These are phyloP conservation scores for Pseudozyma tsukubaensis DNA, from an alignment of 1,284 basidiomycete genomes.

Conservation along the genomic window DNA sequence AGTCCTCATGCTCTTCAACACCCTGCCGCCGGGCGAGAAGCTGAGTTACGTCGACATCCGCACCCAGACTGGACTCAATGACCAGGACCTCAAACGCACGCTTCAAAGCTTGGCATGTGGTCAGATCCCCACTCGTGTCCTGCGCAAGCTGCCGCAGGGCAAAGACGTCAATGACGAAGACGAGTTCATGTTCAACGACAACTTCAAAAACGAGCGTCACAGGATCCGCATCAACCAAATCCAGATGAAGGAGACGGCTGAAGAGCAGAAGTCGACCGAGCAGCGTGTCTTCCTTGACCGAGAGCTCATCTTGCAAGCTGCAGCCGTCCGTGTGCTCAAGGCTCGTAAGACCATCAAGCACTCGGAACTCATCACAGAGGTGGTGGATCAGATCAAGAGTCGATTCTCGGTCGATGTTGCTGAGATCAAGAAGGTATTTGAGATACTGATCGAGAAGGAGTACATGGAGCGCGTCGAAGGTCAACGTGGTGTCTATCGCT, in stretches of 20 bases:
- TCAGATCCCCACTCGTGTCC: slow-evolving; percentile 79
- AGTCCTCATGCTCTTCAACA: slow-evolving; percentile 91
- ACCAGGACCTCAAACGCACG: slow-evolving; percentile 79
- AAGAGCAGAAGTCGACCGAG: slow-evolving; percentile 87
- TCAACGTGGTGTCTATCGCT: slow-evolving; percentile 61
- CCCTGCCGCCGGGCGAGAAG: slow-evolving; percentile 69
- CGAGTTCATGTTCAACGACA: slow-evolving; percentile 82
- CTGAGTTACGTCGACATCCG: slow-evolving; percentile 79
- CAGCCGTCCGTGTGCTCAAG: slow-evolving; percentile 74
- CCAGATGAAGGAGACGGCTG: slow-evolving; percentile 89
- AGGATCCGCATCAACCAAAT: slow-evolving; percentile 96
- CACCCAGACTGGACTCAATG: slow-evolving; percentile 76
- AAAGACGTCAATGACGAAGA: slow-evolving; percentile 84
- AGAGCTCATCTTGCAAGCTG: slow-evolving; percentile 86
- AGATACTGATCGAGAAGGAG: slow-evolving; percentile 66
- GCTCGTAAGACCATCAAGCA: slow-evolving; percentile 64
- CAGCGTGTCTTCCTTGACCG: slow-evolving; percentile 86
- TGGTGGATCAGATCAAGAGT: slow-evolving; percentile 63
- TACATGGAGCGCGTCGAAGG: slow-evolving; percentile 66
- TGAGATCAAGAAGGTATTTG: slow-evolving; percentile 68
- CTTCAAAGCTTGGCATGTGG: slow-evolving; percentile 92
- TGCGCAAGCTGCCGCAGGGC: slow-evolving; percentile 82
- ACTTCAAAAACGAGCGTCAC: slow-evolving; percentile 81
- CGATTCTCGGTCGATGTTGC: slow-evolving; percentile 59
- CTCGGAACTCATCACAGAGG: slow-evolving; percentile 60